Base-by-base conservation (phyloP, 805 yeast genomes). In the Henningerozyma blattae region DNA sequence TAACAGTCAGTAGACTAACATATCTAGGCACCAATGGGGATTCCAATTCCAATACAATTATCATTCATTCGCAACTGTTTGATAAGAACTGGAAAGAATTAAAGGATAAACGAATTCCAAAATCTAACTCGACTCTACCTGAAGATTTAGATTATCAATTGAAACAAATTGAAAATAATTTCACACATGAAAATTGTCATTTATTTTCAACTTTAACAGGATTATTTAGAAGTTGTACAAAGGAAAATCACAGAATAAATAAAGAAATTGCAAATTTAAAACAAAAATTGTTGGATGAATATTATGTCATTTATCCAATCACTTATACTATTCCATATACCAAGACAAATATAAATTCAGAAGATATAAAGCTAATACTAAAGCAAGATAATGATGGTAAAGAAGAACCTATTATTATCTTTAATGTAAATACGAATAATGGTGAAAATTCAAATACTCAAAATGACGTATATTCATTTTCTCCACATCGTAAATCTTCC, bases 81-180 rank as follows among this genome's bases (percentile, higher is more conserved):
- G 67, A 67, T 42, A 45, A 57, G 22, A 46, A 64, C 20, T 70
- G 73, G 73, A 54, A 61, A 16, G 74, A 68, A 45, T 45, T 68
- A 18, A 52, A 45, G 7, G 10, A 20, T 20, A 20, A 20, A 20
- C 7, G 22, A 10, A 7, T 20, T 7, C 22, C 22, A 7, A 20
- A 20, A 20, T 7, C 10, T 20, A 20, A 20, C 10, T 7, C 9
- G 7, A 20, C 7, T 10, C 10, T 20, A 20, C 9, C 7, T 7
- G 10, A 20, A 20, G 10, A 20, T 20, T 20, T 7, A 7, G 10
- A 20, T 20, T 20, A 7, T 7, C 7, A 20, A 20, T 20, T 20
- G 7, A 20, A 20, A 7, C 10, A 7, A 20, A 20, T 20, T 20
- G 10, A 20, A 7, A 10, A 20, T 7, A 7, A 7, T 7, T 20